These are phyloP conservation scores for Euphorbia pulcherrima DNA, from an alignment of 345 rosid species.

Conservation along the genomic window DNA sequence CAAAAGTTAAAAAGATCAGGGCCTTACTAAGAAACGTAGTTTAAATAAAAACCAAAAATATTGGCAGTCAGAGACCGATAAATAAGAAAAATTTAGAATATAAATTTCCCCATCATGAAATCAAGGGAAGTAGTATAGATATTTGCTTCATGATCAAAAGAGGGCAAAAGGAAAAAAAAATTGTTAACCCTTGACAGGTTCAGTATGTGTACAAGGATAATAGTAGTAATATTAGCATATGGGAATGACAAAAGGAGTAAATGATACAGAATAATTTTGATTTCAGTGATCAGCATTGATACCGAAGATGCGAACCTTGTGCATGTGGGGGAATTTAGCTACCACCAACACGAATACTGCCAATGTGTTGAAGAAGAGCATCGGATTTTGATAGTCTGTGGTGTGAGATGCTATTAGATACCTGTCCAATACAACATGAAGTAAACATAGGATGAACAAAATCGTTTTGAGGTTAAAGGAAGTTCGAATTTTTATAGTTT, in stretches of 20 bases:
- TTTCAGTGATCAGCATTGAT: constrained; percentile 28
- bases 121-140: constrained; percentile 19
- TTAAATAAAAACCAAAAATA: no score
- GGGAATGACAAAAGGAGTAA: constrained; percentile 15
- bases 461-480: not conserved
- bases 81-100: not conserved
- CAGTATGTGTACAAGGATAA: constrained; percentile 34
- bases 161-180: not conserved
- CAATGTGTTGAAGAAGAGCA: constrained; percentile 34
- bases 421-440: constrained; percentile 16
- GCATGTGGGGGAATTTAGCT: constrained; percentile 37
- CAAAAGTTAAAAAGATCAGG: no score
- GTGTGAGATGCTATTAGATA: constrained; percentile 33
- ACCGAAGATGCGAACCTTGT: constrained; percentile 36
- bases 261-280: constrained; percentile 3
- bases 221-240: constrained; percentile 9
- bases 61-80: not conserved
- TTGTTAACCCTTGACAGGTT: constrained; percentile 31
- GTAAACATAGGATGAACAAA: no score
- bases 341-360: constrained; percentile 32
- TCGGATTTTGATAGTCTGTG: constrained; percentile 31
- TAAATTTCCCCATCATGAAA: constrained; percentile 13
- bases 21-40: no score
- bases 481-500: not conserved
- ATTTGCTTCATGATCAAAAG: constrained; percentile 14